Base-by-base conservation (phyloP, 805 yeast genomes). In the Candida nonsorbophila region DNA sequence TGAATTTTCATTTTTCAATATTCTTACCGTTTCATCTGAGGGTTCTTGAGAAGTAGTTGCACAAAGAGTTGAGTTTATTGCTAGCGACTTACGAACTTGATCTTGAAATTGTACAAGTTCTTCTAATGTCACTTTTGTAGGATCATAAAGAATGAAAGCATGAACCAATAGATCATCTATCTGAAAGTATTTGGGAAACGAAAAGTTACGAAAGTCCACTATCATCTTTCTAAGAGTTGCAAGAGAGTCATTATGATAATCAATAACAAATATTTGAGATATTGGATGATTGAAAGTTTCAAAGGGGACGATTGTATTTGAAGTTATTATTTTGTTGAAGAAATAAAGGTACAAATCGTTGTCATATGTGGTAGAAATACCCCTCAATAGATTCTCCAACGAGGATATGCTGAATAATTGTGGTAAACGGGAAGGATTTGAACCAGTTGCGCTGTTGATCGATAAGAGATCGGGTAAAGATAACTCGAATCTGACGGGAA, bases 201-300 rank as follows among this genome's bases (percentile, higher is more conserved):
- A 64, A 54, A 72, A 80, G 25, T 64, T 59, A 34, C 69, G 46
- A 40, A 63, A 64, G 18, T 56, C 59, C 3, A 76, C 70, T 14
- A 84, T 55, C 21, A 76, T 49, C 12, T 69, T 71, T 29, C 81
- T 67, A 4, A 92, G 77, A n/a, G 58, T 53, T 8, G 72, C 77
- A 18, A 74, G 51, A 0, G 70, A 36, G 33, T 79, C 84, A 9
- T 55, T 40, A 14, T 74, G 49, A 29, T 36, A 65, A 14, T 84
- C 73, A 3, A 86, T 62, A 1, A 79, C 78, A 28, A 86, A 67
- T 9, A 90, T 49, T 23, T 87, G 82, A 3, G 84, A 70, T 2
- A 86, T 72, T 0, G 97, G 97, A 49, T 88, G 96, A 41, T 83
- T 79, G 51, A 87, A 78, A 4, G 86, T 79, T 52, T 90, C 97